Conservation (phyloP, 495 filamentous ascomycete genomes). For the Parachaetomium inaequale region DNA sequence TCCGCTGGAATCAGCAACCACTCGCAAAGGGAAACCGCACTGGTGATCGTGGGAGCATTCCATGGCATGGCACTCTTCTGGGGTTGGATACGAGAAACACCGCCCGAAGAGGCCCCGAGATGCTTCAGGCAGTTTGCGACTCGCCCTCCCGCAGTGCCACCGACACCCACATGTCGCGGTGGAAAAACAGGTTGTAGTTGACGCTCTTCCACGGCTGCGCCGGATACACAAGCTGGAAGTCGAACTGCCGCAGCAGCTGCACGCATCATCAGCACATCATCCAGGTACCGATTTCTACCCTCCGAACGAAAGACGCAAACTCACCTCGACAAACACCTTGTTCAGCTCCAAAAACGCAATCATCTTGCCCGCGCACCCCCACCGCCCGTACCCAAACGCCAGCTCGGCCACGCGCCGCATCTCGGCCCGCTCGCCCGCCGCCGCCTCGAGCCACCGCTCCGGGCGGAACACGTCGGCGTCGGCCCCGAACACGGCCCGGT, state of each 20-base stretch:
- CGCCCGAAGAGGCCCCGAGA: not conserved
- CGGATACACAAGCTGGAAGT: slow-evolving; percentile 44
- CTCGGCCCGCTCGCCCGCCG: slow-evolving; percentile 28
- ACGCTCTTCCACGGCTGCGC: slow-evolving; percentile 33
- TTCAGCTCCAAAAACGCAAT: slow-evolving; percentile 50
- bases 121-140: not conserved
- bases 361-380: slow-evolving; percentile 44
- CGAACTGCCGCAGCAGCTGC: slow-evolving; percentile 38
- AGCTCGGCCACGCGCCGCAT: slow-evolving; percentile 35
- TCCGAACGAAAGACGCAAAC: not conserved
- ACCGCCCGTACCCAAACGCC: slow-evolving; percentile 44
- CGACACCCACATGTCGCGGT: slow-evolving; percentile 10
- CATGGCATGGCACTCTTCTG: not conserved
- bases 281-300: slow-evolving; percentile 40
- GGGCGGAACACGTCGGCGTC: slow-evolving; percentile 48
- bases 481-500: slow-evolving; percentile 32
- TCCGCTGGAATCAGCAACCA: not conserved
- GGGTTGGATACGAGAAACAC: not conserved
- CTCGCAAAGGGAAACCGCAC: not conserved
- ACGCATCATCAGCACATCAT: not conserved
- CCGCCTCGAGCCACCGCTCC: slow-evolving; percentile 49
- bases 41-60: not conserved
- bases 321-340: slow-evolving; percentile 55
- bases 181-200: slow-evolving; percentile 11
- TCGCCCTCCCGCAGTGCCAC: not conserved